Evolutionary conservation across 306 rosid genomes (phyloP), one percentile per base, ranked within the genome.

Genomic region (Castanea mollissima): DNA sequence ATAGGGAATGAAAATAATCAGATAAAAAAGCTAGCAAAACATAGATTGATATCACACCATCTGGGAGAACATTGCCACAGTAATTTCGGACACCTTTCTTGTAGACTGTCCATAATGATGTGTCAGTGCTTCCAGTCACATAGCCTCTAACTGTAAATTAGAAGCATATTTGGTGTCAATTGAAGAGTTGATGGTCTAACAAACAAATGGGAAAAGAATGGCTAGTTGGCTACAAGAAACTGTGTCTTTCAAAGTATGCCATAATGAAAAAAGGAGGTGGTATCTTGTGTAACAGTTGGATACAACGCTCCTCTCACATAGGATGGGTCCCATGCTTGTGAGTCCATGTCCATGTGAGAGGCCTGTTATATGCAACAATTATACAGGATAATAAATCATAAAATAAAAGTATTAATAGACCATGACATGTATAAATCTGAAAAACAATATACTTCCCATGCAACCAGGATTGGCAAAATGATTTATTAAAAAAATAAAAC

Each of bases 41-140:
- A 23, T 38, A 34, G 70, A 65, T 29, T 55, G 71, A 81, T 52
- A 44, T 52, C 83, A 1, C 81, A 95, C 99, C 96, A 46, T 93
- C 99, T 46, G 94, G 90, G 29, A 95, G 90, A 78, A 76, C 88
- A 72, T 95, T 95, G 85, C 96, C 93, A 81, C 99, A 95, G 74
- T 95, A 95, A 79, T 88, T 90, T 18, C 96, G 89, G 74, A 77
- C 77, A 46, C 99, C 98, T 8, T 87, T 92, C 21, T 88, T 85
- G 88, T 95, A 95, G 80, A 93, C 94, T 6, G 96, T 95, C 99
- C 99, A 95, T 80, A 95, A 80, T 20, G 97, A 93, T 10, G 99
- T 95, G 84, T 95, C 99, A 0, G 99, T 95, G 73, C 98, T 95
- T 85, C 99, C 99, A n/a, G 99, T 95, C 78, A 95, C 93, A 86